These are phyloP conservation scores for Epichloe sp. DNA, from an alignment of 2,329 filamentous ascomycete species.

Conservation along the genomic window DNA sequence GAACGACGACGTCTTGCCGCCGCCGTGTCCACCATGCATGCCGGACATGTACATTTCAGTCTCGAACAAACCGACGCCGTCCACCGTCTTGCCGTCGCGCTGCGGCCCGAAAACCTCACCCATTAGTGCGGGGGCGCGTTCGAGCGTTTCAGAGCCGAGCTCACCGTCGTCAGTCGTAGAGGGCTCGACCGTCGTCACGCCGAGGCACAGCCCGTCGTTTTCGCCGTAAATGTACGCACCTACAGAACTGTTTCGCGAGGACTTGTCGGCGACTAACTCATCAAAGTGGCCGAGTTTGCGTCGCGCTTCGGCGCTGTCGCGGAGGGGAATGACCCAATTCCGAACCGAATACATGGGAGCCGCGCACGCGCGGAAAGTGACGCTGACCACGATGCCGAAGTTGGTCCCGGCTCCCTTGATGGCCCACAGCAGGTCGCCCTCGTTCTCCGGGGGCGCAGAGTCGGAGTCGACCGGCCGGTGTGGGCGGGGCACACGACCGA, in stretches of 20 bases:
- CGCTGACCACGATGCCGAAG: conserved; percentile 42
- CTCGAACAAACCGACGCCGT: conserved; percentile 40
- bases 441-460: conserved; percentile 25
- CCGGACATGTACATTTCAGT: conserved; percentile 46
- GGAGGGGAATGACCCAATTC: conserved; percentile 29
- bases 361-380: conserved; percentile 33
- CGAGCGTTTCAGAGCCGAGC: not conserved
- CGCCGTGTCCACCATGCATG: conserved; percentile 44
- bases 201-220: not conserved
- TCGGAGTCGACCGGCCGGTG: not conserved
- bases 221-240: not conserved
- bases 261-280: not conserved
- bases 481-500: conserved; percentile 33
- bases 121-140: not conserved
- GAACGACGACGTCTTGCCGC: conserved; percentile 48
- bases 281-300: not conserved
- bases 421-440: conserved; percentile 42
- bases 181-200: not conserved
- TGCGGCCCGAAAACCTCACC: conserved; percentile 20
- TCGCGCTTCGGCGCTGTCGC: conserved; percentile 8
- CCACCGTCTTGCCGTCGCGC: conserved; percentile 21
- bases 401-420: conserved; percentile 46
- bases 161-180: not conserved
- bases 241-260: not conserved
- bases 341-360: conserved; percentile 27